Evolutionary conservation across 2,329 filamentous ascomycete species (phyloP), one percentile per base, ranked within the genome.

Genomic region (Pestalotiopsis sp.): DNA sequence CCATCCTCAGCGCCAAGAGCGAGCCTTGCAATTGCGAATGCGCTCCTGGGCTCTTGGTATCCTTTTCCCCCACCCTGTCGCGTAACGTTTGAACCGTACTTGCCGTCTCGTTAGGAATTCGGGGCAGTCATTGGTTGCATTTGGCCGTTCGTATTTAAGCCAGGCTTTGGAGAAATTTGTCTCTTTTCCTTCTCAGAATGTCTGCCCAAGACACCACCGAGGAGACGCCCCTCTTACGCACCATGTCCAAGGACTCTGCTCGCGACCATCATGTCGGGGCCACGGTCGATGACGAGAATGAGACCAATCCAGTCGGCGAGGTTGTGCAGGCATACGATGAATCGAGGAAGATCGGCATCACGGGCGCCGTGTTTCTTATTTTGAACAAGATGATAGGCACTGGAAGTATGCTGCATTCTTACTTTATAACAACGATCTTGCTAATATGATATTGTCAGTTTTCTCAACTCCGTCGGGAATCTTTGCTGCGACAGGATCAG

Each of bases 371-470:
- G 0, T 88, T 88, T 67, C 71, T 88, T 52, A 88, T 88, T 52
- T 71, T 88, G 20, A 88, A 88, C 69, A 87, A 87, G 73, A 88
- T 88, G 85, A 87, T 88, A 52, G 86, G 86, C 12, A 87, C 86
- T 2, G 86, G 86, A 73, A 87, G 85, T 87, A 75, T 74, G 84
- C 79, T 14, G 63, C 6, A 41, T 12, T 59, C 2, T 20, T 27
- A 39, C 25, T 27, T n/a, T 4, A 17, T 9, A 2, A 39, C 27
- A 2, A 20, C 3, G 3, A n/a, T n/a, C 7, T 1, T 2, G 27
- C 13, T 38, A 23, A 59, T 1, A 14, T 11, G 17, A n/a, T n/a
- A 9, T 31, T 4, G 3, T 7, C 31, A 84, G 83, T 88, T 71
- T 88, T 88, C 75, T 87, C 86, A 3, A 87, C 86, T 0, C 86